Percentiles rank a stretch among this genome's conserved stretches.
Conservation (phyloP, 192 early-diverging fungal genomes). For the Podila epicladia region DNA sequence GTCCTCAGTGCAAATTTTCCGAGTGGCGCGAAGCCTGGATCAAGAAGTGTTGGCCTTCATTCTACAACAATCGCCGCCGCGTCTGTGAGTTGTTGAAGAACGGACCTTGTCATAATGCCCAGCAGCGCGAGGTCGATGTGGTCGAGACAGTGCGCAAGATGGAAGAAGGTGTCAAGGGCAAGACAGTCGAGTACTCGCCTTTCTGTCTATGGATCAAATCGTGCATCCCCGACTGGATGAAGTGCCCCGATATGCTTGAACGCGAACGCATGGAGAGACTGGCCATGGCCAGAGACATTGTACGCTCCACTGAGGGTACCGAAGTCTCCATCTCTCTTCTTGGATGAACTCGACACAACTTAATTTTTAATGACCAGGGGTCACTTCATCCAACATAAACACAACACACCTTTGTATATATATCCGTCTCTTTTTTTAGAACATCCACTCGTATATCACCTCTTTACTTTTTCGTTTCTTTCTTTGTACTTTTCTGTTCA, state of each 20-base stretch:
- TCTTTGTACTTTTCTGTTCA: too few species aligned
- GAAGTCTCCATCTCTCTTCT: too few species aligned
- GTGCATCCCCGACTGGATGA: conserved; percentile 16
- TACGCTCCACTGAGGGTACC: background rate
- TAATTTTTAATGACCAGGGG: too few species aligned
- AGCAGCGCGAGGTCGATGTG: conserved; percentile 7
- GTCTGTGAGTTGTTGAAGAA: conserved; percentile 20
- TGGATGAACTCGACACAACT: too few species aligned
- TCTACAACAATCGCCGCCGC: conserved; percentile 42
- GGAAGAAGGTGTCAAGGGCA: conserved; percentile 29
- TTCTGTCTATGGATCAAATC: conserved; percentile 14
- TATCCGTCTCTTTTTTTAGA: too few species aligned
- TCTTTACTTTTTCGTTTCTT: too few species aligned
- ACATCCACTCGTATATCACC: too few species aligned
- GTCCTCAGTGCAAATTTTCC: conserved; percentile 22
- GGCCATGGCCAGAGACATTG: background rate
- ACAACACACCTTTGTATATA: too few species aligned
- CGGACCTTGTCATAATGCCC: background rate
- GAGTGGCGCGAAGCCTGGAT: conserved; percentile 49
- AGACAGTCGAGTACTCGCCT: conserved; percentile 14
- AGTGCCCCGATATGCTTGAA: conserved; percentile 17
- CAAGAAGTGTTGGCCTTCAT: conserved; percentile 33
- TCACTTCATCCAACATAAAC: too few species aligned
- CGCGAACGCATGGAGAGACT: conserved; percentile 8
- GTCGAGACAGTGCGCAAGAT: conserved; percentile 33